A percentile compares a stretch with the other conserved stretches of the same genome.
These are phyloP conservation scores for Pelagophyceae sp. DNA, from an alignment of 352 stramenopile genomes.

Conservation along the genomic window DNA sequence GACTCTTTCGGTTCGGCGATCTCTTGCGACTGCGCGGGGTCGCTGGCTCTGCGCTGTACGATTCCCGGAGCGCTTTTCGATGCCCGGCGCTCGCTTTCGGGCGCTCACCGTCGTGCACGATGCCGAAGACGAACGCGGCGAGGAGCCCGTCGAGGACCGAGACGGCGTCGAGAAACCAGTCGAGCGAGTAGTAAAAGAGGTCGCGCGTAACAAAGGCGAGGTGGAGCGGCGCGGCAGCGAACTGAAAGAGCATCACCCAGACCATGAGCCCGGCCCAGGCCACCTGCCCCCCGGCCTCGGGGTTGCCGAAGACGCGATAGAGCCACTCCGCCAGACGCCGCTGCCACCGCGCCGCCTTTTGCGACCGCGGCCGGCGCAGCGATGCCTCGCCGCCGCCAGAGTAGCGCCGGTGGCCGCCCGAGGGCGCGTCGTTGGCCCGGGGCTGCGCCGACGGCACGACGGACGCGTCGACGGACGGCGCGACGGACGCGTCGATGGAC, in stretches of 20 bases:
- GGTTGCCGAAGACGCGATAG: neutral
- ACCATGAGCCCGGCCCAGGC: conserved; percentile 31
- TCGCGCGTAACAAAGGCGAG: conserved; percentile 38
- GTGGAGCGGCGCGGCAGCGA: conserved; percentile 42
- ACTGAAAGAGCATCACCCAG: conserved; percentile 42
- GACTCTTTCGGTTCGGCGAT: no score
- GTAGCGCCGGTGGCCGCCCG: no score
- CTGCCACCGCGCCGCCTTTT: neutral
- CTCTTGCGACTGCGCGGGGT: no score
- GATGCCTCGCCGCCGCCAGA: no score
- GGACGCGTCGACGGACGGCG: neutral
- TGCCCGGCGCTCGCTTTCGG: no score
- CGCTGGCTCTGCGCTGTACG: no score
- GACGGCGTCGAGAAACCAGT: conserved; percentile 43
- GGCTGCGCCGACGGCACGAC: neutral
- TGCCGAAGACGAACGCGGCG: conserved; percentile 33
- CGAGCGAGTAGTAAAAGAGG: conserved; percentile 28
- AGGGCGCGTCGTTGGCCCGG: no score
- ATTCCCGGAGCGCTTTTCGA: no score
- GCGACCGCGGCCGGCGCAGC: no score
- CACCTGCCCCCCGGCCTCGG: neutral
- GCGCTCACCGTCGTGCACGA: conserved; percentile 37
- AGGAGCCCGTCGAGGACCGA: conserved; percentile 42
- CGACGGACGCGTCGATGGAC: neutral
- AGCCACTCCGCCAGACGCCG: neutral